Base-by-base conservation (phyloP, 1,284 basidiomycete species). In the Ganoderma boninense region DNA sequence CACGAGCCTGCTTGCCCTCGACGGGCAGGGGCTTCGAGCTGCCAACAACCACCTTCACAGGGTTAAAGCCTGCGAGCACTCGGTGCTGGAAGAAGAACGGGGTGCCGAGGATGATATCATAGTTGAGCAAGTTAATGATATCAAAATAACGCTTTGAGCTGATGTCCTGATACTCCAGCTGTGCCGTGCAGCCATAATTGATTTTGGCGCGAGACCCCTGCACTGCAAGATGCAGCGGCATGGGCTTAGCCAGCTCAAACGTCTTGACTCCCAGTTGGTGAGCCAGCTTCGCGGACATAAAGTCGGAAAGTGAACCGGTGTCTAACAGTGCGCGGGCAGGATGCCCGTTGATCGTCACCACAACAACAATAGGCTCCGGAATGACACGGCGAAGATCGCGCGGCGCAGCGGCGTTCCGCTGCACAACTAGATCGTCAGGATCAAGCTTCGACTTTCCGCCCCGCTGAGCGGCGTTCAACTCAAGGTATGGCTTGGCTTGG, bases 221-320 rank as follows among this genome's bases (percentile, higher is more conserved):
- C 0, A 80, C 77, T 0, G 78, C 79, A 0, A 82, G 60, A 56
- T 82, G 80, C 0, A 82, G 56, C 0, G 69, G 42, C 6, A 82
- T 56, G 0, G 77, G 80, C 14, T 77, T 80, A 0, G 61, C 59
- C 0, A 81, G 60, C 3, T 71, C 65, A 0, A 74, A 65, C 0
- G 65, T 35, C n/a, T 65, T 61, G 0, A 82, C 11, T 1, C 74
- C 70, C 0, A 84, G 66, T 54, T 84, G 81, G 49, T 84, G 80
- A 0, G 74, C 82, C 1, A 84, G 32, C 1, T 71, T 79, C 0
- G 78, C 79, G 5, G 81, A 84, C 64, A 85, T 76, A 59, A 85
- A 82, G 57, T 85, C 81, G 0, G 78, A 77, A 0, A 83, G 72
- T 0, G 82, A 85, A 0, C 82, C 81, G 0, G 78, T 72, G 49